Conservation (phyloP, 345 rosid species). For the Barbarea vulgaris region DNA sequence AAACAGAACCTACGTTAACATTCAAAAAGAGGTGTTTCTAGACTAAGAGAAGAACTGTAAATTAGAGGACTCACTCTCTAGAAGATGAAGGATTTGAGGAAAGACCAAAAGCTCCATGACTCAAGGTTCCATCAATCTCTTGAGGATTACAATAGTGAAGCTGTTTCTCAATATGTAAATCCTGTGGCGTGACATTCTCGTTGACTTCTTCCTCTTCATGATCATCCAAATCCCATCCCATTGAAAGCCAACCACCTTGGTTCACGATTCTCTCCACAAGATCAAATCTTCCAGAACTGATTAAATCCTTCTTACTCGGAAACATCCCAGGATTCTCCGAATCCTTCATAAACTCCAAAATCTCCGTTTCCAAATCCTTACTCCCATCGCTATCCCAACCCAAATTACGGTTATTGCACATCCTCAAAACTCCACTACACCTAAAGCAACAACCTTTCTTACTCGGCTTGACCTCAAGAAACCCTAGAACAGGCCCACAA, state of each 20-base stretch:
- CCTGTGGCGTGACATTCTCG: slow-evolving; percentile 21
- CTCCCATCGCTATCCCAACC: slow-evolving; percentile 51
- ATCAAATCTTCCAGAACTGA: slow-evolving; percentile 73
- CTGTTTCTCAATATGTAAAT: slow-evolving; percentile 34
- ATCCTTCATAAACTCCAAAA: slow-evolving; percentile 78
- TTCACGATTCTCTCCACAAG: slow-evolving; percentile 62
- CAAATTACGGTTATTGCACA: slow-evolving; percentile 45
- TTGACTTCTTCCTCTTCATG: slow-evolving; percentile 32
- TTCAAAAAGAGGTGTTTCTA: not conserved
- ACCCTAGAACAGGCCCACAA: slow-evolving; percentile 39
- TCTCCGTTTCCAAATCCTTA: slow-evolving; percentile 67
- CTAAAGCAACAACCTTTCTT: slow-evolving; percentile 38
- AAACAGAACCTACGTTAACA: slow-evolving; percentile 26
- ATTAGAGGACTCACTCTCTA: slow-evolving; percentile 27
- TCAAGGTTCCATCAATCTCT: slow-evolving; percentile 29
- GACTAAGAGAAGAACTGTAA: not conserved
- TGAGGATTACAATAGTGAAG: slow-evolving; percentile 16
- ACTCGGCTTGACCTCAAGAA: slow-evolving; percentile 42
- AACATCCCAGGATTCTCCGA: slow-evolving; percentile 65
- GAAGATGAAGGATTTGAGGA: slow-evolving; percentile 19
- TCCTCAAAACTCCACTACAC: slow-evolving; percentile 48
- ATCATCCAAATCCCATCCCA: slow-evolving; percentile 81
- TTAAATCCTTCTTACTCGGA: slow-evolving; percentile 69
- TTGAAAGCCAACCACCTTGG: slow-evolving; percentile 86
- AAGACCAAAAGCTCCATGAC: slow-evolving; percentile 34